Percentiles rank a stretch among this genome's conserved stretches.
These are phyloP conservation scores for Aureobasidium sp. DNA, from an alignment of 2,329 filamentous ascomycete species.

Conservation along the genomic window DNA sequence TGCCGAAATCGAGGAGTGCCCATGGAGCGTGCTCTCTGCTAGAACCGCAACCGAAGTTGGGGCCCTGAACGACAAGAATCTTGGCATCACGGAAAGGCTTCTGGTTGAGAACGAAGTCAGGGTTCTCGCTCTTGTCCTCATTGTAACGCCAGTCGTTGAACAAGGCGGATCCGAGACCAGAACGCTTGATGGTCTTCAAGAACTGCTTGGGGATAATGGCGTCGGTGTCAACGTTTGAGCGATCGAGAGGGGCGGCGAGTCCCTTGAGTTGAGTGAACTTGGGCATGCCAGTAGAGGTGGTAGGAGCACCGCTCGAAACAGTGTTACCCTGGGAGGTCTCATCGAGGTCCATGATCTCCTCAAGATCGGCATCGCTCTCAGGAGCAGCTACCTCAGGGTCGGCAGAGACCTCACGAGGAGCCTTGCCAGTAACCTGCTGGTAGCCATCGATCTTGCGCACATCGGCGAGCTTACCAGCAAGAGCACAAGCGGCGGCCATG, in stretches of 20 bases:
- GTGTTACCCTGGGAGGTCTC: constrained; percentile 62
- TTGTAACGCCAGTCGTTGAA: constrained; percentile 78
- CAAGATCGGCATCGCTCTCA: constrained; percentile 53
- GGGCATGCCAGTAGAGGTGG: constrained; percentile 57
- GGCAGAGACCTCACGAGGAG: constrained; percentile 51
- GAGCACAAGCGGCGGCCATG: constrained; percentile 87
- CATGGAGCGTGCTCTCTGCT: constrained; percentile 94
- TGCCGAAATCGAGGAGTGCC: constrained; percentile 94
- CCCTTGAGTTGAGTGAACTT: constrained; percentile 80
- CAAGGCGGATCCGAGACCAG: constrained; percentile 77
- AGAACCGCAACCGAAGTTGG: constrained; percentile 91
- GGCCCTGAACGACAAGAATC: constrained; percentile 83
- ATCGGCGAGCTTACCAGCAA: constrained; percentile 85
- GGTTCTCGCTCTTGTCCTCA: constrained; percentile 61
- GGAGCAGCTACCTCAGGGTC: constrained; percentile 48
- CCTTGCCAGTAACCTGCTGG: constrained; percentile 35
- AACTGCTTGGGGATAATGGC: constrained; percentile 99
- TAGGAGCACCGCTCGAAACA: constrained; percentile 38
- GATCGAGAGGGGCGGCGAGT: constrained; percentile 77
- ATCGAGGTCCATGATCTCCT: constrained; percentile 55
- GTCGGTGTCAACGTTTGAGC: constrained; percentile 93
- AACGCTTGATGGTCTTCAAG: constrained; percentile 97
- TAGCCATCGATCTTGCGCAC: constrained; percentile 66
- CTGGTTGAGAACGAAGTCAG: constrained; percentile 81
- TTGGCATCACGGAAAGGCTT: constrained; percentile 76